Conservation (phyloP, 1,284 basidiomycete genomes). For the Singerocomus inundabilis region DNA sequence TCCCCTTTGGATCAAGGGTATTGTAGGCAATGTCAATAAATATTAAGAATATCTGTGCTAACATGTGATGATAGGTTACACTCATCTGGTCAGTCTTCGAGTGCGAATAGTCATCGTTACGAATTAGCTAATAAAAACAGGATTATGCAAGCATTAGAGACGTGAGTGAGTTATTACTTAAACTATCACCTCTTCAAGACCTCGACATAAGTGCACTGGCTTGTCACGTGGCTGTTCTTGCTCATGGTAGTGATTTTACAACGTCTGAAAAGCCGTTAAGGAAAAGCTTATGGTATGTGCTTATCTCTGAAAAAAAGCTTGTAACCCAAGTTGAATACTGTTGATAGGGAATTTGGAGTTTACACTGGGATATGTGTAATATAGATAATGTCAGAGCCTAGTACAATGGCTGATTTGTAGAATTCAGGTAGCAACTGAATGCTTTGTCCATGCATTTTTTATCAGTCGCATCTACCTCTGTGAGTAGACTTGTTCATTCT, state of each 20-base stretch:
- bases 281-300: conserved; percentile 13
- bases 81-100: conserved; percentile 19
- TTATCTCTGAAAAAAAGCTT: not conserved
- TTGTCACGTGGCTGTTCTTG: conserved; percentile 10
- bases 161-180: conserved; percentile 6
- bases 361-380: conserved; percentile 20
- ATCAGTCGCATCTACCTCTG: conserved; percentile 24
- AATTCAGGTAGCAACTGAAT: conserved; percentile 18
- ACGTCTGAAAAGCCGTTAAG: accelerated
- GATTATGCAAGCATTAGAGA: conserved; percentile 16
- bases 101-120: not conserved
- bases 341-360: conserved; percentile 11
- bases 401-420: conserved; percentile 7
- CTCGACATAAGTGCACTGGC: conserved; percentile 13
- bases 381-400: not conserved
- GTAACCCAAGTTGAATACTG: not conserved
- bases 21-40: conserved; percentile 9
- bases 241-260: not conserved
- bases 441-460: conserved; percentile 25
- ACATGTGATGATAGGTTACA: conserved; percentile 12
- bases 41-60: not conserved
- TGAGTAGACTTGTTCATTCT: conserved; percentile 7
- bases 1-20: conserved; percentile 22
- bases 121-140: conserved; percentile 13
- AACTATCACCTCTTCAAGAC: not conserved